phyloP scores from a whole-genome alignment of 805 yeast species.

The Hanseniaspora nectarophila region DNA sequence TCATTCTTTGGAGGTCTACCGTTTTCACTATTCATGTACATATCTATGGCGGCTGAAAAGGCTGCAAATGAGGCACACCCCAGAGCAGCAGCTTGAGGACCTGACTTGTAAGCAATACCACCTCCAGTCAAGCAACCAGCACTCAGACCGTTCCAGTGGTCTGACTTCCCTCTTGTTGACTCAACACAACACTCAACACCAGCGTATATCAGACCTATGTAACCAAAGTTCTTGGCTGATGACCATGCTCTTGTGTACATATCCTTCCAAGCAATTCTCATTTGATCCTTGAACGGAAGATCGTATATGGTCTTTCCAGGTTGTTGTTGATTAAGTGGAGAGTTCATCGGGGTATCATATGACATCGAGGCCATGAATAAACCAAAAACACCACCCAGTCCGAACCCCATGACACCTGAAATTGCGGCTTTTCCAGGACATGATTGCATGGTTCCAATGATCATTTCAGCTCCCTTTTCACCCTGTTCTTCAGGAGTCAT shows the following conservation, averaged over 20 bases:
- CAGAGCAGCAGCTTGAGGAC: conserved; percentile 79
- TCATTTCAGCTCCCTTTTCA: conserved; percentile 71
- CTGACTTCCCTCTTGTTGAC: conserved; percentile 77
- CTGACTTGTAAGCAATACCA: conserved; percentile 80
- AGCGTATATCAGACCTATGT: conserved; percentile 77
- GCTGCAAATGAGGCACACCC: conserved; percentile 99
- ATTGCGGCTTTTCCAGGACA: conserved; percentile 90
- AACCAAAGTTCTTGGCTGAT: conserved; percentile 88
- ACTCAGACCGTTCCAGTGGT: conserved; percentile 75
- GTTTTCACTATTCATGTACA: conserved; percentile 74
- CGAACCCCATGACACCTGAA: conserved; percentile 90
- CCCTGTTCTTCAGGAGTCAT: conserved; percentile 91
- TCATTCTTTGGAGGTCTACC: conserved; percentile 78
- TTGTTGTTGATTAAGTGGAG: conserved; percentile 22
- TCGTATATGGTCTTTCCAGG: conserved; percentile 48
- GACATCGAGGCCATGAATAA: conserved; percentile 70
- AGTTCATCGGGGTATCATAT: conserved; percentile 33
- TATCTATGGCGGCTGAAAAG: conserved; percentile 76
- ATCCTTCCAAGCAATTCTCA: conserved; percentile 79
- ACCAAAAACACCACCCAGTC: conserved; percentile 90
- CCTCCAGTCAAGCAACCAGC: conserved; percentile 98
- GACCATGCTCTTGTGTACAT: conserved; percentile 83
- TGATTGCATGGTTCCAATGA: conserved; percentile 75
- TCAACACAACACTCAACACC: conserved; percentile 90
- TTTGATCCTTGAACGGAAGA: conserved; percentile 82